Evolutionary conservation across 208 protist species (phyloP).

Genomic region (Trichomonas tenax): DNA sequence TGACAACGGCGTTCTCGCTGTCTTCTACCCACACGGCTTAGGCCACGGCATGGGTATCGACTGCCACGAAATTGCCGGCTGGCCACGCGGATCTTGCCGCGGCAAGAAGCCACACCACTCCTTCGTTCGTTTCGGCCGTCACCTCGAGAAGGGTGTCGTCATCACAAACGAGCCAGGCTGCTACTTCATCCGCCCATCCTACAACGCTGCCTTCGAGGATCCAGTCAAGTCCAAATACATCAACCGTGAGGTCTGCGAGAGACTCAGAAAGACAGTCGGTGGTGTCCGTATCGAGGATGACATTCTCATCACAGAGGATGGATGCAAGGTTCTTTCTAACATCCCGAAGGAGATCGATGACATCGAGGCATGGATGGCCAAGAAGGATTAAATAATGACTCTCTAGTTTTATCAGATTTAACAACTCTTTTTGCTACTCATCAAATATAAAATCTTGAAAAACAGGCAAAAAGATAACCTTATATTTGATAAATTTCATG

Average conservation of each 20-base stretch:
- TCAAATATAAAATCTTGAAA: too few species aligned
- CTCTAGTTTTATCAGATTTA: neutral
- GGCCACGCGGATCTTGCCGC: neutral
- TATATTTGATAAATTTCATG: too few species aligned
- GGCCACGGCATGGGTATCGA: slow-evolving; percentile 44
- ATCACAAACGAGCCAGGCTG: slow-evolving; percentile 51
- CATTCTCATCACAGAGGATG: slow-evolving; percentile 34
- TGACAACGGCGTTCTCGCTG: neutral
- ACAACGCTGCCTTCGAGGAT: slow-evolving; percentile 31
- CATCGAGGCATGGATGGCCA: slow-evolving; percentile 35
- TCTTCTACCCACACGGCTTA: slow-evolving; percentile 41
- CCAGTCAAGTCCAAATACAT: slow-evolving; percentile 17
- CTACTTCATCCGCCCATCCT: slow-evolving; percentile 48
- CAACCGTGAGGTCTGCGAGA: slow-evolving; percentile 6
- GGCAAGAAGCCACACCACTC: neutral
- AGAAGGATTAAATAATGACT: neutral
- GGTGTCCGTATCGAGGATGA: slow-evolving; percentile 44
- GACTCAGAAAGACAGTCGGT: slow-evolving; percentile 19
- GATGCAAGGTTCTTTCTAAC: slow-evolving; percentile 26
- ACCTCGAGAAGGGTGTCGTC: slow-evolving; percentile 37
- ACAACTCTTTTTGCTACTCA: too few species aligned
- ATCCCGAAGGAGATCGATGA: slow-evolving; percentile 37
- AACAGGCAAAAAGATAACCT: too few species aligned
- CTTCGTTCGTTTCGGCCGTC: slow-evolving; percentile 29
- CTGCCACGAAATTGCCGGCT: slow-evolving; percentile 41